phyloP scores from a whole-genome alignment of 2,329 filamentous ascomycete genomes.

The Stagonosporopsis chrysanthemi region DNA sequence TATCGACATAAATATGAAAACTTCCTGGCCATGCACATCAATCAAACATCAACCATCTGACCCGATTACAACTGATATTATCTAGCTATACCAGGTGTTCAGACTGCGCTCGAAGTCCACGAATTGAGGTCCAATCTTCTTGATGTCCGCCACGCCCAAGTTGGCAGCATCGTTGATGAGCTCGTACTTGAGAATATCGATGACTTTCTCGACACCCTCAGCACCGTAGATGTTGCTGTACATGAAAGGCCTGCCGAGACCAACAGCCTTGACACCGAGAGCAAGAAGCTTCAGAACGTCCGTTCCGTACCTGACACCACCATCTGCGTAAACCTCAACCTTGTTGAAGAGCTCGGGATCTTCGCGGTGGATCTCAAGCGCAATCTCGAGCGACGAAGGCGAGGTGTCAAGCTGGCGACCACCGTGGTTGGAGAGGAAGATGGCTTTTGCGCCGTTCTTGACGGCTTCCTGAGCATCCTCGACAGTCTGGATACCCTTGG shows the following conservation, averaged over 20 bases:
- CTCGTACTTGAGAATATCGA: conserved; percentile 61
- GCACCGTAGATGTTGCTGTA: conserved; percentile 65
- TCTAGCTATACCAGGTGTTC: conserved; percentile 25
- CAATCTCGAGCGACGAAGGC: conserved; percentile 75
- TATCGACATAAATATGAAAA: background rate
- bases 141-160: conserved; percentile 40
- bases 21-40: too few relatives aligned
- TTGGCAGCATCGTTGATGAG: conserved; percentile 50
- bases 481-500: conserved; percentile 52
- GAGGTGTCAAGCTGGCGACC: conserved; percentile 55
- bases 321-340: conserved; percentile 52
- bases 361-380: conserved; percentile 74
- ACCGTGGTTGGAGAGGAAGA: conserved; percentile 54
- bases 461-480: conserved; percentile 50
- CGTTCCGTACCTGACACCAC: conserved; percentile 51
- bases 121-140: conserved; percentile 38
- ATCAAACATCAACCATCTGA: background rate
- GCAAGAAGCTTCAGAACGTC: conserved; percentile 51
- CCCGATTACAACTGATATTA: background rate
- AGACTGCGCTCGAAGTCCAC: conserved; percentile 31
- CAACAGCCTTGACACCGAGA: conserved; percentile 51
- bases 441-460: conserved; percentile 48
- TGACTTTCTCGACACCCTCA: conserved; percentile 66
- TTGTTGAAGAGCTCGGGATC: conserved; percentile 51
- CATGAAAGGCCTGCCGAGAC: conserved; percentile 60